phyloP scores from a whole-genome alignment of 768 basidiomycete genomes.

The Lactarius indigo region DNA sequence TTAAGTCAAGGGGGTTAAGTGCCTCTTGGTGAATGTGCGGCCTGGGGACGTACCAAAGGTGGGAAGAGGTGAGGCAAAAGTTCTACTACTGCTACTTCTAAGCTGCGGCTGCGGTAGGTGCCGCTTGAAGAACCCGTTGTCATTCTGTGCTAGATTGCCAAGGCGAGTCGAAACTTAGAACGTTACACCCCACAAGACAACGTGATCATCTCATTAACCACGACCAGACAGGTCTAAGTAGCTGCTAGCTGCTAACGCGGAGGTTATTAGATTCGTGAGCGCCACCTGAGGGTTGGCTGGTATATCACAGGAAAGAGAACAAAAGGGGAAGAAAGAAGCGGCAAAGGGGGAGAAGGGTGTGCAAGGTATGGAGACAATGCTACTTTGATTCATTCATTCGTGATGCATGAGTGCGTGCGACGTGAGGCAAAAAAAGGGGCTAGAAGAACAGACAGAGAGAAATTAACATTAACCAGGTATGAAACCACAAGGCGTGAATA shows the following conservation, averaged over 20 bases:
- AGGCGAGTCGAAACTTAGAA: neutral
- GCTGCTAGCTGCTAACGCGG: neutral
- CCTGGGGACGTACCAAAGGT: too few species aligned
- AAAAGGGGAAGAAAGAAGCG: neutral
- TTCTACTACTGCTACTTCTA: too few species aligned
- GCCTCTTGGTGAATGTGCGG: too few species aligned
- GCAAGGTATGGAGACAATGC: constrained; percentile 20
- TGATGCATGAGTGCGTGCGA: constrained; percentile 17
- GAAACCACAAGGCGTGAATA: constrained; percentile 9
- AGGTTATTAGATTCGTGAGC: neutral
- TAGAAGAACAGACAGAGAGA: constrained; percentile 1
- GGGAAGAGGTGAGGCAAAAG: too few species aligned
- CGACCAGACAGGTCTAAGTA: neutral
- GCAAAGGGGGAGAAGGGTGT: neutral
- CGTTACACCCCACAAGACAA: neutral
- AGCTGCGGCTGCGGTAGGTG: too few species aligned
- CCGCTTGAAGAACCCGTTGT: too few species aligned
- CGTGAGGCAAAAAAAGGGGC: constrained; percentile 16
- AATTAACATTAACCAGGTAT: constrained; percentile 19
- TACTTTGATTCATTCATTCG: constrained; percentile 6
- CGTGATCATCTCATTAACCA: neutral
- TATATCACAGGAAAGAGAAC: constrained; percentile 5
- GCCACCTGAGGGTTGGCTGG: neutral
- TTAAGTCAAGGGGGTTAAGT: too few species aligned
- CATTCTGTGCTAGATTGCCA: too few species aligned